Evolutionary conservation across 2,329 filamentous ascomycete genomes (phyloP).

Genomic region (Colletotrichum truncatum): DNA sequence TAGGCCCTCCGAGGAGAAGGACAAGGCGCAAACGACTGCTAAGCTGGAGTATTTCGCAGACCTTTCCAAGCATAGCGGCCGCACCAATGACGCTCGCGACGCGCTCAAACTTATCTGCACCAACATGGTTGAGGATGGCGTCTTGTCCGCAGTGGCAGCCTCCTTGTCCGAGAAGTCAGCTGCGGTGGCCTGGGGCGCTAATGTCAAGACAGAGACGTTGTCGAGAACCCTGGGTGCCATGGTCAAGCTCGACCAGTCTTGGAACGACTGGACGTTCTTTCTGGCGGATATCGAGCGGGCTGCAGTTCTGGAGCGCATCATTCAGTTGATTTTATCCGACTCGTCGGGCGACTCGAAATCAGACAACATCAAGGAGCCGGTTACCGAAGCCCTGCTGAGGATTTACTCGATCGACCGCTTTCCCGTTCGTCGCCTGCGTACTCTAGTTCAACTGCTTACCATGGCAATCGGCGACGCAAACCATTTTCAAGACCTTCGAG

Average conservation of each 20-base stretch:
- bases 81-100: slow-evolving; percentile 65
- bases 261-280: slow-evolving; percentile 64
- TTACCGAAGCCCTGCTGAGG: slow-evolving; percentile 56
- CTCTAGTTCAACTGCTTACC: slow-evolving; percentile 58
- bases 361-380: slow-evolving; percentile 50
- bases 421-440: slow-evolving; percentile 62
- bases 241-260: slow-evolving; percentile 66
- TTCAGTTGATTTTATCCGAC: slow-evolving; percentile 57
- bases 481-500: slow-evolving; percentile 47
- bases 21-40: slow-evolving; percentile 65
- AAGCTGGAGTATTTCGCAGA: slow-evolving; percentile 77
- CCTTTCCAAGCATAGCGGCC: slow-evolving; percentile 61
- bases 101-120: slow-evolving; percentile 70
- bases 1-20: slow-evolving; percentile 62
- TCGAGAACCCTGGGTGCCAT: slow-evolving; percentile 68
- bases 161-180: slow-evolving; percentile 60
- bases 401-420: slow-evolving; percentile 59
- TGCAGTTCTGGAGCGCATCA: slow-evolving; percentile 68
- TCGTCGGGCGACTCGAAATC: slow-evolving; percentile 41
- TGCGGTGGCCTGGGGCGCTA: slow-evolving; percentile 60
- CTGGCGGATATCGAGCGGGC: slow-evolving; percentile 61
- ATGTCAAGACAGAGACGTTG: slow-evolving; percentile 59
- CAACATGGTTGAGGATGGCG: slow-evolving; percentile 66
- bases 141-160: slow-evolving; percentile 61
- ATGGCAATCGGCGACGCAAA: slow-evolving; percentile 56